Base-by-base conservation (phyloP, 306 rosid species). In the Vigna reflexopilosa region DNA sequence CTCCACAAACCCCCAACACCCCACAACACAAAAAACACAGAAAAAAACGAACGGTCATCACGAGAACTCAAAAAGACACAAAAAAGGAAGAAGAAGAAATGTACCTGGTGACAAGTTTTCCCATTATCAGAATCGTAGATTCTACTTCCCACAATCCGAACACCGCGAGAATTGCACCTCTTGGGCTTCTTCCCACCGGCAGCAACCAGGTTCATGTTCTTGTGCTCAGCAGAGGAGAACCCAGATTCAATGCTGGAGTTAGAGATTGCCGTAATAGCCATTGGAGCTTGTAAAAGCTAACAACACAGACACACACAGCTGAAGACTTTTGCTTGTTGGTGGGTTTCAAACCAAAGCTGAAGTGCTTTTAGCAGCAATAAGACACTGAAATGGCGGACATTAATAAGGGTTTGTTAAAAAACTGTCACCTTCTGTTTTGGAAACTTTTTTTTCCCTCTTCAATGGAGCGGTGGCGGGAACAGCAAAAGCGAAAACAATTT, bases 51-150 rank as follows among this genome's bases (percentile, higher is more conserved):
- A 30, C 1, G 22, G 54, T 22, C 20, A 54, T 38, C 3, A 1
- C 11, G 6, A 32, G 54, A 12, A 9, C 38, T 50, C 11, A 9
- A 4, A 20, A 20, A 34, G 14, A 73, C 42, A 10, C 7, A 30
- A n/a, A 79, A 26, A 24, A 44, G 7, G 14, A 19, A 12, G 26
- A 36, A 61, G 16, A 20, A 14, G 9, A 40, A 36, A 61, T 6
- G 6, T 28, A 82, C 97, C 90, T 92, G 98, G 57, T 91, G 98
- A 50, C 97, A 91, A 48, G 88, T 73, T 67, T 67, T 86, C 0
- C 91, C 96, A 28, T 85, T 82, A 20, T 70, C 72, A 51, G 93
- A 72, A 66, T 92, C 97, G 55, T 88, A 87, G 78, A 84, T 72
- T 77, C 90, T 82, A 77, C 68, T 87, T 19, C 81, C 88, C 16